Percentiles rank a stretch among this genome's conserved stretches.
Evolutionary conservation across 768 basidiomycete genomes (phyloP).

Genomic region (Amanita thiersii): DNA sequence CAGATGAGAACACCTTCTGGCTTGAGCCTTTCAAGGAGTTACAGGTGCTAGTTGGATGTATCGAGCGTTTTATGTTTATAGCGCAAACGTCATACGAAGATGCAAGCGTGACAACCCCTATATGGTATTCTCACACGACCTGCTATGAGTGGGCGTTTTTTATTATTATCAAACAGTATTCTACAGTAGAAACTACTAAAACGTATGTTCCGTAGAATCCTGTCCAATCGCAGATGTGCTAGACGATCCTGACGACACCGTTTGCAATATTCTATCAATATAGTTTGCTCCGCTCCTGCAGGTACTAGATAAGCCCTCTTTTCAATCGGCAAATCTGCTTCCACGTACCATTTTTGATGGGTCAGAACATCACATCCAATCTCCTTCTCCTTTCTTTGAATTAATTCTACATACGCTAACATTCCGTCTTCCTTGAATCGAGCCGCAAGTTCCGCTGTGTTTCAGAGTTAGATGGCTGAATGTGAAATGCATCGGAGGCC

Average conservation of each 20-base stretch:
- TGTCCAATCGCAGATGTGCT: slow-evolving; percentile 78
- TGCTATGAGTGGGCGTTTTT: no score
- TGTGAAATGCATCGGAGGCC: slow-evolving; percentile 11
- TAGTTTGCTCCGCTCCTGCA: slow-evolving; percentile 86
- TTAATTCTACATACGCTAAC: slow-evolving; percentile 85
- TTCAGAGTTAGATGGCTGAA: slow-evolving; percentile 5
- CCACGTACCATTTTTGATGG: slow-evolving; percentile 82
- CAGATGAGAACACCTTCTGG: no score
- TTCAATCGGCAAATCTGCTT: not conserved
- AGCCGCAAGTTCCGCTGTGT: slow-evolving; percentile 66
- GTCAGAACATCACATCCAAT: slow-evolving; percentile 86
- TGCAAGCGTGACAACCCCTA: no score
- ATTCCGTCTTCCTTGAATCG: slow-evolving; percentile 84
- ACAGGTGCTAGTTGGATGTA: no score
- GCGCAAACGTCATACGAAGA: no score
- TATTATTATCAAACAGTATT: not conserved
- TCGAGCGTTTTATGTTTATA: no score
- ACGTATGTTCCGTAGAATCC: slow-evolving; percentile 85
- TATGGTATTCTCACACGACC: no score
- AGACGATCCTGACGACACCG: slow-evolving; percentile 81
- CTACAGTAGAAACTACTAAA: slow-evolving; percentile 28
- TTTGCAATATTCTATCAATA: slow-evolving; percentile 78
- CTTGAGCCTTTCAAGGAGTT: no score
- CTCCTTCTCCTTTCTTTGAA: slow-evolving; percentile 84
- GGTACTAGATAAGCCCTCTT: not conserved